Base-by-base conservation (phyloP, 78 protist genomes). In the Guillardia theta region DNA sequence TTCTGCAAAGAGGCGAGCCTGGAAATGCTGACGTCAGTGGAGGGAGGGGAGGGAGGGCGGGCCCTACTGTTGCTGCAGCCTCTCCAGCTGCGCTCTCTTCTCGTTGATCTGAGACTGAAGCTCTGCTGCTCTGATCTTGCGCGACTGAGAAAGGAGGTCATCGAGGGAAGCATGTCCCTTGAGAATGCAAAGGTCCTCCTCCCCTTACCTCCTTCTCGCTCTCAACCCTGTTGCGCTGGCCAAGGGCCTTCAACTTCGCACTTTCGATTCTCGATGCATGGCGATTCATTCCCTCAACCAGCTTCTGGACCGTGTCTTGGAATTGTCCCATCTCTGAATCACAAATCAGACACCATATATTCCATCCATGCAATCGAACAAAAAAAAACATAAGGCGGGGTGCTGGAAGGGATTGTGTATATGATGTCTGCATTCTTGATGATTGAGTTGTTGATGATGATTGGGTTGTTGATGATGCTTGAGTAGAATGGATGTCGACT, bases 221-320 rank as follows among this genome's bases (percentile, higher is more conserved):
- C 43, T 76, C 87, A 27, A 76, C 43, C 47, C 87, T n/a, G 37
- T 76, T 76, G 39, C 87, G 87, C 2, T 37, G 87, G 4, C 87
- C 87, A 24, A 70, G 83, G 58, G 48, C 90, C 90, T 80, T 39
- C 24, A 80, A 48, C 90, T 80, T 80, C 44, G 46, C 90, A 33
- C 6, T 37, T 48, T 80, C 90, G 48, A 80, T 80, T 18, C 19
- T 37, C 12, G 90, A 0, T 0, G 53, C 90, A 6, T 80, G 90
- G 43, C 19, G 10, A 30, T 80, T 15, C 90, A 80, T 80, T 46
- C 48, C 46, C 90, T 80, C 48, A 4, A 80, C 90, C 19, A 80
- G 46, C 5, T 33, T 15, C 50, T 37, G 50, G 36, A 80, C 90
- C 8, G 90, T 80, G 12, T 80, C 90, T 4, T 44, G 46, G 27